Base-by-base conservation (phyloP, 495 filamentous ascomycete species). In the Glarea lozoyensis region DNA sequence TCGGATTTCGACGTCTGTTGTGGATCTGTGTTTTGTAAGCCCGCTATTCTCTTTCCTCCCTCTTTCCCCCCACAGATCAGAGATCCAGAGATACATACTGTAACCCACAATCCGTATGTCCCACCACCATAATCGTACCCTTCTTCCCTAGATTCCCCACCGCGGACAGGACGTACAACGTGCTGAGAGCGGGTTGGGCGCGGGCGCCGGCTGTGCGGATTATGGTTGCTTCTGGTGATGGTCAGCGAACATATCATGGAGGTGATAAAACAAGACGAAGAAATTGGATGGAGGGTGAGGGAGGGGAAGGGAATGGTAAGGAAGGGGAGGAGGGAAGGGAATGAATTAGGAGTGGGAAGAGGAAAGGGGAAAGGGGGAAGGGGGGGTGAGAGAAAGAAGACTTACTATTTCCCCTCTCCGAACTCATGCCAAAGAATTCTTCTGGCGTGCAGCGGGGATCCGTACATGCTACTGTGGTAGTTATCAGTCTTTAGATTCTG, bases 81-180 rank as follows among this genome's bases (percentile, higher is more conserved):
- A n/a, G n/a, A n/a, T n/a, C n/a, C n/a, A n/a, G n/a, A n/a, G n/a
- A n/a, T n/a, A 21, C 34, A 23, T 37, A 40, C 16, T 37, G n/a
- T 18, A 55, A 9, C 20, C 52, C 52, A 39, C 55, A 55, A 43
- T 58, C 53, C 4, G 51, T 59, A 43, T 55, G 56, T 34, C 57
- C 50, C 1, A 54, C 46, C 16, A 59, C 42, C 11, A 57, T 46
- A 17, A 59, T 48, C 7, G 33, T 23, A 0, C 52, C 52, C 32
- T 50, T 54, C 47, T 48, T 45, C 10, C 52, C 52, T 4, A 37
- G 10, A 43, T 50, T 50, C 11, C 52, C 52, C 0, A 54, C 46
- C 0, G 47, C 43, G 1, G 40, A 40, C n/a, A 54, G 47, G 4
- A 50, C 52, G 2, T 44, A 27, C 0, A 54, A 37, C 15, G 52